Evolutionary conservation across 2,329 filamentous ascomycete species (phyloP).

Genomic region (Apiospora aurea): DNA sequence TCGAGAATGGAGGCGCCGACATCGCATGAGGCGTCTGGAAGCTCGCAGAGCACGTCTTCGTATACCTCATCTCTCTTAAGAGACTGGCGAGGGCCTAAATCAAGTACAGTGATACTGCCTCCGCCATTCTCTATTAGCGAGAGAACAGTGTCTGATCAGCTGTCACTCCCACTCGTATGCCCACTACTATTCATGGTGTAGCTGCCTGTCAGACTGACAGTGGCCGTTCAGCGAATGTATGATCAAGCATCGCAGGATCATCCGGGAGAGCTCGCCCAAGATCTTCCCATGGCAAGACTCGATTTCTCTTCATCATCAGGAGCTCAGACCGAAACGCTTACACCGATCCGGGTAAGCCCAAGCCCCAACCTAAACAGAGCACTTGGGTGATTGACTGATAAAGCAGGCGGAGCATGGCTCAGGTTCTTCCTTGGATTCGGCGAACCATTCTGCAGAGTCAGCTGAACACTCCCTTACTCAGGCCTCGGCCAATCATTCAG

Average conservation of each 20-base stretch:
- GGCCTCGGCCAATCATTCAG: conserved; percentile 31
- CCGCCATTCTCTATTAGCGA: conserved; percentile 40
- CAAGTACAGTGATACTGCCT: conserved; percentile 35
- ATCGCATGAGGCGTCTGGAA: conserved; percentile 14
- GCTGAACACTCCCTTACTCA: conserved; percentile 34
- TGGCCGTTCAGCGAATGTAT: conserved; percentile 10
- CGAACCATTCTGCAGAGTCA: conserved; percentile 30
- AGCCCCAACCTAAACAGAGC: background rate
- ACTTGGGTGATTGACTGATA: conserved; percentile 37
- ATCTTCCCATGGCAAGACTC: conserved; percentile 36
- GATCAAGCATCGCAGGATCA: background rate
- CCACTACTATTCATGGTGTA: background rate
- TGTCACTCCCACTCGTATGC: conserved; percentile 40
- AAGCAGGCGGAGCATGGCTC: background rate
- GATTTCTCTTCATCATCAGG: conserved; percentile 35
- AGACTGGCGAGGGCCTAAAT: background rate
- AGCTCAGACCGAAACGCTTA: conserved; percentile 28
- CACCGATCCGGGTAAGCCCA: conserved; percentile 31
- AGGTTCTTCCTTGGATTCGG: background rate
- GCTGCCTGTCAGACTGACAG: conserved; percentile 27
- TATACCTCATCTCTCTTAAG: background rate
- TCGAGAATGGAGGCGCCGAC: background rate
- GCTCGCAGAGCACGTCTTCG: background rate
- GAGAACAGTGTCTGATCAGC: conserved; percentile 38
- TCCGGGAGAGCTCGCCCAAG: conserved; percentile 23